phyloP scores from a whole-genome alignment of 2,329 filamentous ascomycete genomes.

The Penicillium brasilianum region DNA sequence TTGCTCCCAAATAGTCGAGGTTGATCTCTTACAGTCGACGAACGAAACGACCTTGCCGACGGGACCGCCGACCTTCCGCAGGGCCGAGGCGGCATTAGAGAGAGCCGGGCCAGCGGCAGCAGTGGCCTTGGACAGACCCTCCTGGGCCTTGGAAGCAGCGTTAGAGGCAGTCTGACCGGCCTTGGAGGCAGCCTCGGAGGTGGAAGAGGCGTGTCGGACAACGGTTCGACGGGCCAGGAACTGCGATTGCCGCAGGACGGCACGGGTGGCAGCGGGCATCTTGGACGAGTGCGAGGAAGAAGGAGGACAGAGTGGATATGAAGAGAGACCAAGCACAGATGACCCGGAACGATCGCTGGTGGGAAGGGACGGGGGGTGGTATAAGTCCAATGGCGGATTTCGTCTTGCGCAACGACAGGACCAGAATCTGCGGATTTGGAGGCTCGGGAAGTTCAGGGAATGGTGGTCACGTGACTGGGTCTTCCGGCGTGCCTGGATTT shows the following conservation, averaged over 20 bases:
- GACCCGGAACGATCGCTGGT: slow-evolving; percentile 36
- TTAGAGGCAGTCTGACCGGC: slow-evolving; percentile 51
- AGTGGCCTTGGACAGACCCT: slow-evolving; percentile 82
- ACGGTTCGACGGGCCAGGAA: slow-evolving; percentile 52
- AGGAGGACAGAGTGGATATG: slow-evolving; percentile 32
- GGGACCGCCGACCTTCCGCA: slow-evolving; percentile 80
- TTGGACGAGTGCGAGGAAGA: slow-evolving; percentile 37
- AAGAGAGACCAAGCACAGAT: slow-evolving; percentile 35
- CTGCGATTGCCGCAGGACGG: slow-evolving; percentile 54
- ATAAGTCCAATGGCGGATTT: slow-evolving; percentile 47
- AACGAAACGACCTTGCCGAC: slow-evolving; percentile 79
- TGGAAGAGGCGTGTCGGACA: slow-evolving; percentile 54
- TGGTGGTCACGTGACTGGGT: slow-evolving; percentile 31
- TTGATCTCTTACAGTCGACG: slow-evolving; percentile 74
- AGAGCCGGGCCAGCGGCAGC: slow-evolving; percentile 80
- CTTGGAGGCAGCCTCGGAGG: slow-evolving; percentile 52
- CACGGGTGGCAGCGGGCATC: slow-evolving; percentile 53
- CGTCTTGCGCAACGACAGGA: slow-evolving; percentile 44
- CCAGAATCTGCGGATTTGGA: slow-evolving; percentile 47
- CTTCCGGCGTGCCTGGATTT: slow-evolving; percentile 11
- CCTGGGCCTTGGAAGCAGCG: slow-evolving; percentile 67
- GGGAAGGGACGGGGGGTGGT: slow-evolving; percentile 32
- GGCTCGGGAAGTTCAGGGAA: slow-evolving; percentile 51
- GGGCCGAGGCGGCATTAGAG: slow-evolving; percentile 71
- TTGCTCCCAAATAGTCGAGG: slow-evolving; percentile 5